Percentiles rank a stretch among this genome's conserved stretches.
Conservation (phyloP, 164 flowering plant genomes). For the Sedum album region DNA sequence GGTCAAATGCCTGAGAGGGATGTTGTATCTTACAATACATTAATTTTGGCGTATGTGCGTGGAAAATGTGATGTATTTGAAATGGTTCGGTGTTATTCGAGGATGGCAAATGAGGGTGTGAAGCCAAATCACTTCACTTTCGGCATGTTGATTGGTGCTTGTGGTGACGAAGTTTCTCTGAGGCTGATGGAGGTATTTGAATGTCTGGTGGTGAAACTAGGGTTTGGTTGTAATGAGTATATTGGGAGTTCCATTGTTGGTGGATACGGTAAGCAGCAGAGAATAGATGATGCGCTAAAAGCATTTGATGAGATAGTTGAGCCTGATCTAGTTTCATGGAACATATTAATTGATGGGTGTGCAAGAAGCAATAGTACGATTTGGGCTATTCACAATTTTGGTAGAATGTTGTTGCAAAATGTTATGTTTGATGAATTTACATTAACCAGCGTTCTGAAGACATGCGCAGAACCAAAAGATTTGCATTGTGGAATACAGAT, state of each 20-base stretch:
- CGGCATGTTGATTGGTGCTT: conserved; percentile 14
- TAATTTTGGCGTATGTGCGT: conserved; percentile 13
- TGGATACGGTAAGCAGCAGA: conserved; percentile 15
- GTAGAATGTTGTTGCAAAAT: conserved; percentile 9
- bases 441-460: conserved; percentile 18
- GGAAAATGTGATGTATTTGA: not conserved
- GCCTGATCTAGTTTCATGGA: conserved; percentile 18
- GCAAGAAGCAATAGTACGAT: conserved; percentile 11
- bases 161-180: not conserved
- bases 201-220: conserved; percentile 15
- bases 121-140: conserved; percentile 19
- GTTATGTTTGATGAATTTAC: conserved; percentile 20
- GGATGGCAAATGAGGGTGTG: conserved; percentile 12
- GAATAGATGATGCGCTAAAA: conserved; percentile 14
- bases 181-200: conserved; percentile 13
- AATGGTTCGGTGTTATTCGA: conserved; percentile 10
- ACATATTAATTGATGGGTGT: conserved; percentile 20
- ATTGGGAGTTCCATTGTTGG: conserved; percentile 21
- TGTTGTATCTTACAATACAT: conserved; percentile 17
- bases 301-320: conserved; percentile 19
- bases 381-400: conserved; percentile 9
- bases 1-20: conserved; percentile 18
- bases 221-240: conserved; percentile 15
- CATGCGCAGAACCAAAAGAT: conserved; percentile 16
- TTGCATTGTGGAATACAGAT: conserved; percentile 16